These are phyloP conservation scores for Ceratocystis ficicola DNA, from an alignment of 2,329 filamentous ascomycete species.

Conservation along the genomic window DNA sequence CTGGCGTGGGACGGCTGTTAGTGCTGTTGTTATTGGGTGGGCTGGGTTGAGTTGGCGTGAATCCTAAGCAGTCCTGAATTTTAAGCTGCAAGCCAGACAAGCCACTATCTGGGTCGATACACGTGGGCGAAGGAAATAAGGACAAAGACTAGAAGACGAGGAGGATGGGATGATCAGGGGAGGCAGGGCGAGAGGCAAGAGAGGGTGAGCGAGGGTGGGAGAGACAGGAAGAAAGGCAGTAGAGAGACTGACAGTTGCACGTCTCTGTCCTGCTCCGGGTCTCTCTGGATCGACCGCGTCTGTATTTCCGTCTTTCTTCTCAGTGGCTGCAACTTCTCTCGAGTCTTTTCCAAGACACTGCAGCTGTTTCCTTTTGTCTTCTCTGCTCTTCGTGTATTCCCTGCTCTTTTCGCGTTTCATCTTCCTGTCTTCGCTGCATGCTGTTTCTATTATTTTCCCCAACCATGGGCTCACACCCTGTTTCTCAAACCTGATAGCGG, in stretches of 20 bases:
- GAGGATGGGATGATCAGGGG: not conserved
- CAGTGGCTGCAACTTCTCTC: no score
- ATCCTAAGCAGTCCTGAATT: constrained; percentile 5
- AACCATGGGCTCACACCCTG: not conserved
- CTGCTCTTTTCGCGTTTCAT: constrained; percentile 2
- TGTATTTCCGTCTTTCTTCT: no score
- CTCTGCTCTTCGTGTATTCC: not conserved
- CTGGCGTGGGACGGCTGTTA: not conserved
- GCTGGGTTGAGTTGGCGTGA: not conserved
- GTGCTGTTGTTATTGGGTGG: not conserved
- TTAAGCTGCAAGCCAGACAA: constrained; percentile 3
- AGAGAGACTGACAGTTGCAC: no score
- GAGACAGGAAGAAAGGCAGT: no score
- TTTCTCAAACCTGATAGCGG: constrained; percentile 7
- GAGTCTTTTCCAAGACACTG: no score
- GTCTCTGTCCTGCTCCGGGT: no score
- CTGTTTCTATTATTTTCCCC: not conserved
- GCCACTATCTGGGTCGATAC: not conserved
- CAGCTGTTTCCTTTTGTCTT: not conserved
- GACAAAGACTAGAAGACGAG: not conserved
- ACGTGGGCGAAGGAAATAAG: not conserved
- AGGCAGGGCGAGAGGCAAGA: not conserved
- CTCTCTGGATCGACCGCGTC: no score
- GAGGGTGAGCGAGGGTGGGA: not conserved
- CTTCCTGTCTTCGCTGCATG: constrained; percentile 9